Percentiles rank a stretch among this genome's conserved stretches.
Conservation (phyloP, 2,329 filamentous ascomycete genomes). For the Phialophora macrospora region DNA sequence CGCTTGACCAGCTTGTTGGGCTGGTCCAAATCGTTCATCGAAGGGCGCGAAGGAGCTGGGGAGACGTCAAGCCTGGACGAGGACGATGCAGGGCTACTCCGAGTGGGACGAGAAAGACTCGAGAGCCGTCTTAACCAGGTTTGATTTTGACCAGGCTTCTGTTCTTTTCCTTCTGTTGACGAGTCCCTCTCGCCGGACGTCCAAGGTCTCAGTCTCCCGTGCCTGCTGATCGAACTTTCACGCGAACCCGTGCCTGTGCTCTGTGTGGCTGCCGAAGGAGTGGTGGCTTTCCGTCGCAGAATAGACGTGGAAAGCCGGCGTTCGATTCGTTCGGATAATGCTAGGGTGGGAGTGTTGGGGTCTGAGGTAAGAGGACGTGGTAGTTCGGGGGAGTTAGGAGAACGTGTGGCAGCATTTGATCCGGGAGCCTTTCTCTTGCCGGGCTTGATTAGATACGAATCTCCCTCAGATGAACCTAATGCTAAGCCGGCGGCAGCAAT, state of each 20-base stretch:
- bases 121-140: constrained; percentile 39
- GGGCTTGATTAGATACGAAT: constrained; percentile 34
- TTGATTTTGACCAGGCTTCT: constrained; percentile 29
- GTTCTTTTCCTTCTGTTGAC: constrained; percentile 32
- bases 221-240: constrained; percentile 37
- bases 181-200: constrained; percentile 32
- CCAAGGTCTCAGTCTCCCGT: constrained; percentile 33
- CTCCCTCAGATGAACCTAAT: constrained; percentile 57
- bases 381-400: constrained; percentile 39
- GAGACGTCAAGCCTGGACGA: constrained; percentile 37
- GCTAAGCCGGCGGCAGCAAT: constrained; percentile 64
- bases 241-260: constrained; percentile 33
- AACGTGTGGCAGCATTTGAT: constrained; percentile 39
- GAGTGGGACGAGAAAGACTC: constrained; percentile 31
- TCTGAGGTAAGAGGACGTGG: constrained; percentile 40
- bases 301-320: constrained; percentile 33
- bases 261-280: constrained; percentile 24
- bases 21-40: constrained; percentile 40
- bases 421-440: constrained; percentile 47
- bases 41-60: constrained; percentile 18
- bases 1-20: constrained; percentile 70
- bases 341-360: constrained; percentile 22
- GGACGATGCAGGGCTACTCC: constrained; percentile 40
- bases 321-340: constrained; percentile 25
- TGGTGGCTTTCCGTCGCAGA: constrained; percentile 28